Conservation (phyloP, 345 rosid species). For the Euphorbia tirucalli region DNA sequence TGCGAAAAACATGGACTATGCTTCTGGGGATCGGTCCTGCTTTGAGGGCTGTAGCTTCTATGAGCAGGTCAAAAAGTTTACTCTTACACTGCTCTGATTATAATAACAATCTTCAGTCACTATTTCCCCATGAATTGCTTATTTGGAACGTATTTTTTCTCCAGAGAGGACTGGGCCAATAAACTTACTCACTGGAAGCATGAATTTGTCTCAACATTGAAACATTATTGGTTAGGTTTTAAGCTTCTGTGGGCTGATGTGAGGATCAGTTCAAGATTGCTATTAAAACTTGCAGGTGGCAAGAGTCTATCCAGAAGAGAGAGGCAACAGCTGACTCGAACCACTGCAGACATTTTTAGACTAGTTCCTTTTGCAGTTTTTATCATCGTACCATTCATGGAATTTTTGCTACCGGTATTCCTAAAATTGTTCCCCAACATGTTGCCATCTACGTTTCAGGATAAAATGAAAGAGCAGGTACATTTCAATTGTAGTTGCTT, state of each 20-base stretch:
- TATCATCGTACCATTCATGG: constrained; percentile 95
- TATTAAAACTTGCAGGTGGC: constrained; percentile 81
- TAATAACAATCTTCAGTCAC: not conserved
- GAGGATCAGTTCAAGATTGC: constrained; percentile 78
- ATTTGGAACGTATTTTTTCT: constrained; percentile 18
- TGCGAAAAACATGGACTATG: constrained; percentile 52
- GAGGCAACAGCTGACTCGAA: constrained; percentile 85
- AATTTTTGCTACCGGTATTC: constrained; percentile 89
- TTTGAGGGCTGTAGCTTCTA: constrained; percentile 80
- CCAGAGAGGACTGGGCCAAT: constrained; percentile 90
- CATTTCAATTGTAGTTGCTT: constrained; percentile 6
- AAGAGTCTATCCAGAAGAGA: constrained; percentile 91
- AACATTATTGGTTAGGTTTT: constrained; percentile 91
- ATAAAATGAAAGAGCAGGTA: constrained; percentile 99
- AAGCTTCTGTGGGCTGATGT: constrained; percentile 90
- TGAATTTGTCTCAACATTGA: constrained; percentile 77
- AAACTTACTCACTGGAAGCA: constrained; percentile 82
- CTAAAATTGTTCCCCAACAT: constrained; percentile 87
- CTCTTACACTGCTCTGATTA: not conserved
- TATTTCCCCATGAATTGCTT: constrained; percentile 7
- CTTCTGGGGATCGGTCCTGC: constrained; percentile 91
- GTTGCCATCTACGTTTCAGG: constrained; percentile 98
- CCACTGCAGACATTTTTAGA: constrained; percentile 90
- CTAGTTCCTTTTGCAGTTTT: constrained; percentile 70
- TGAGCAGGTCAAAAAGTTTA: constrained; percentile 75